Base-by-base conservation (phyloP, 352 stramenopile genomes). In the Phytophthora idaei region DNA sequence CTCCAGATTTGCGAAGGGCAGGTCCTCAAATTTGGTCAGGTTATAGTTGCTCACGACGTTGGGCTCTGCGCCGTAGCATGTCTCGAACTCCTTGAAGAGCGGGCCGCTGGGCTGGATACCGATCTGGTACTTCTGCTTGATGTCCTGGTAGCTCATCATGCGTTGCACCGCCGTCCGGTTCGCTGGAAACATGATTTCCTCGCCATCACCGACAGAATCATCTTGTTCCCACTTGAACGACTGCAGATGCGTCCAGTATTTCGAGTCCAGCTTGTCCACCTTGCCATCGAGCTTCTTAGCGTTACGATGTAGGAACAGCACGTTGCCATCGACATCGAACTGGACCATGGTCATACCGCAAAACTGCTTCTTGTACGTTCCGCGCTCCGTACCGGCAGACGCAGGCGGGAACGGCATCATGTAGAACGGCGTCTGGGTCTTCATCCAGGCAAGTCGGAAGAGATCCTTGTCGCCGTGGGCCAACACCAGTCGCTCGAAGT, bases 311-410 rank as follows among this genome's bases (percentile, higher is more conserved):
- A 92, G 68, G 50, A 94, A 94, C 4, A 94, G 44, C 15, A 86
- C 63, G 12, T 85, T 72, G 29, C 81, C 81, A 1, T 73, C 34
- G 5, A 74, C 34, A 52, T 90, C 83, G 45, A 79, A 85, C 66
- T 93, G 84, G 6, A 89, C 80, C 86, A 93, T 94, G 28, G 81
- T 88, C 69, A 87, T 83, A 47, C 86, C 84, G 46, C 83, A 92
- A 51, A 90, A 94, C 50, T 68, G 71, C 32, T 70, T 73, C 21
- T 78, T 75, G 50, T 67, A 70, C 14, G 60, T 71, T 9, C 60
- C 69, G 2, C 75, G 52, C 42, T 76, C 61, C 8, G 67, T 62
- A 5, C 82, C 82, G 0, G 80, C 81, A 10, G 77, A 61, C 2
- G 62, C 84, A 5, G 81, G 79, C 3, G 83, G 77, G 29, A 74